Evolutionary conservation across 2,329 filamentous ascomycete genomes (phyloP), one percentile per base, ranked within the genome.

Genomic region (Penicillium fuscoglaucum): DNA sequence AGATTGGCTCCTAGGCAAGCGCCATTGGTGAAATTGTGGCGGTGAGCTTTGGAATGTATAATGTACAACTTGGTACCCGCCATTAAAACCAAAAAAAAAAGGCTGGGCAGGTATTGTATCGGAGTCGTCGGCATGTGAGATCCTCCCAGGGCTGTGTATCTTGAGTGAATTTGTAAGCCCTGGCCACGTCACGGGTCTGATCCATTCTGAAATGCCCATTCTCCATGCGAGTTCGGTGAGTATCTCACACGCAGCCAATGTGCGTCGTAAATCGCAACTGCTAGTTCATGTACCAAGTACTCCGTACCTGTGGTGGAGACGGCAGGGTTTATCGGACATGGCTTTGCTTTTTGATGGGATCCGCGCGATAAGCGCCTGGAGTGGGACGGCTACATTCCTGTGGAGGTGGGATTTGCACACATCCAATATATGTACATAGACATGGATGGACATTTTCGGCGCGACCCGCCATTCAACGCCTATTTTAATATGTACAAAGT

Each of bases 351-450:
- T n/a, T 33, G 21, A 29, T 29, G n/a, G 19, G 52, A 26, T 31
- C 21, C 21, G 55, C 55, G 55, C 50, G 41, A 57, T 54, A 54
- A 48, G 55, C 55, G 55, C 49, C 10, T 49, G 4, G n/a, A 35
- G 55, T 53, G 46, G 53, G 19, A 39, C 37, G 33, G 4, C 37
- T 47, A 35, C 21, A 44, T 21, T 21, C 15, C 39, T 39, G 12
- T 6, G 26, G 19, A n/a, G 29, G 17, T 17, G 17, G 10, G 31
- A 40, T 39, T 1, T 9, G 44, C 6, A 21, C 19, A 41, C 3
- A 17, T 24, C 15, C 15, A 35, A 48, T 48, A 17, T 21, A 21
- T 21, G 19, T 21, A 21, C 19, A 21, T 35, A 48, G 47, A 28
- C 9, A 17, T 33, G 35, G 24, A 35, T 17, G 29, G 45, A 44